A percentile compares a stretch with the other conserved stretches of the same genome.
Evolutionary conservation across 768 basidiomycete genomes (phyloP).

Genomic region (Boletellus ananiceps): DNA sequence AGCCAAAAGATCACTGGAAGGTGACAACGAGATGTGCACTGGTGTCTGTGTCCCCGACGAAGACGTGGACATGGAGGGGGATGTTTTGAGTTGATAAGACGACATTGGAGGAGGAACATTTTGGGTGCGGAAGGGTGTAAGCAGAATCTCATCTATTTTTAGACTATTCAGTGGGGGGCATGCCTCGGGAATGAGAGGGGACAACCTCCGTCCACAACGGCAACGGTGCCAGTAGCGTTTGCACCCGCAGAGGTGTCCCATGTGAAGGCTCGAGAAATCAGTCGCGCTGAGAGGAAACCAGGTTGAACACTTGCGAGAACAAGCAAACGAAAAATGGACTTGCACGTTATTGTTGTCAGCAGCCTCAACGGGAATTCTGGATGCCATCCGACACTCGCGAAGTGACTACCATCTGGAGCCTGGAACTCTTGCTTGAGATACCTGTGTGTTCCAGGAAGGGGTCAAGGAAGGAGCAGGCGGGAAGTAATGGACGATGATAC

Average conservation of each 20-base stretch:
- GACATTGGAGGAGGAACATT: conserved; percentile 99
- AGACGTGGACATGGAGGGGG: conserved; percentile 6
- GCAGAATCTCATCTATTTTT: conserved; percentile 59
- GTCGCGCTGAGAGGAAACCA: conserved; percentile 34
- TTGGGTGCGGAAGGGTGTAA: conserved; percentile 91
- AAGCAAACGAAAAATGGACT: conserved; percentile 18
- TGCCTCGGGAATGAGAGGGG: conserved; percentile 3
- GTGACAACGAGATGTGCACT: conserved; percentile 61
- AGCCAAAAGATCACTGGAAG: conserved; percentile 52
- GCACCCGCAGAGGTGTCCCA: conserved; percentile 84
- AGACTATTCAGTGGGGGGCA: background rate
- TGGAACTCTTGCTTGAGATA: conserved; percentile 89
- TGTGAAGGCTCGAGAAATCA: conserved; percentile 58
- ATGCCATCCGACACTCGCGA: conserved; percentile 82
- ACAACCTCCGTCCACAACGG: conserved; percentile 85
- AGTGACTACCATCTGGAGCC: conserved; percentile 48
- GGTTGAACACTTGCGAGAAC: conserved; percentile 3
- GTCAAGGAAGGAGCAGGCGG: conserved; percentile 5
- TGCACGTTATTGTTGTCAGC: conserved; percentile 64
- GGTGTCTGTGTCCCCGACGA: conserved; percentile 37
- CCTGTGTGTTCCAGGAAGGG: conserved; percentile 37
- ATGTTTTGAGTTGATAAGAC: conserved; percentile 44
- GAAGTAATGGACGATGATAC: conserved; percentile 33
- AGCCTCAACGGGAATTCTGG: conserved; percentile 70
- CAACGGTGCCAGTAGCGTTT: conserved; percentile 77